Conservation (phyloP, 768 basidiomycete genomes). For the Tubosaeta brunneosetosa region DNA sequence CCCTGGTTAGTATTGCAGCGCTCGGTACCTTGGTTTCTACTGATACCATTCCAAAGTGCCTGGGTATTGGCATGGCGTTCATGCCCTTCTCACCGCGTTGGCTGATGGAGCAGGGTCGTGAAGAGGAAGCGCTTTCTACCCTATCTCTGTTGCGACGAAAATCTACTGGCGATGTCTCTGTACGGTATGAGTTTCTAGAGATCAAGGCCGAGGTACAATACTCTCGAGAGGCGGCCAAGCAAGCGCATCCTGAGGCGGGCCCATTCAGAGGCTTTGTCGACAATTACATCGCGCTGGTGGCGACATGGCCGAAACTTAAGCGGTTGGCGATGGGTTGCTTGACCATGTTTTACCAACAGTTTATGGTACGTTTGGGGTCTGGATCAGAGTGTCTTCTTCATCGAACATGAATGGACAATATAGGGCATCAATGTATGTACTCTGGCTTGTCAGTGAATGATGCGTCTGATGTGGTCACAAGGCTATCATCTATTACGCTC, state of each 20-base stretch:
- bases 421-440: conserved; percentile 27
- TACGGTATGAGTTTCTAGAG: conserved; percentile 37
- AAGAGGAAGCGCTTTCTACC: conserved; percentile 32
- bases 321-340: conserved; percentile 27
- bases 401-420: not conserved
- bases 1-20: conserved; percentile 27
- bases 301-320: conserved; percentile 31
- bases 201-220: conserved; percentile 36
- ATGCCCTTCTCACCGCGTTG: conserved; percentile 43
- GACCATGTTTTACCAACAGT: conserved; percentile 32
- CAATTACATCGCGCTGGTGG: conserved; percentile 22
- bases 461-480: not conserved
- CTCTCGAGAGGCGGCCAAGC: conserved; percentile 18
- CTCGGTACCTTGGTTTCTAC: not conserved
- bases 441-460: not conserved
- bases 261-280: conserved; percentile 14
- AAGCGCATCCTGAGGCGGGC: conserved; percentile 21
- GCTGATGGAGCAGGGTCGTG: conserved; percentile 36
- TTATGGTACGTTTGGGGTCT: conserved; percentile 21
- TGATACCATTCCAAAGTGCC: conserved; percentile 17
- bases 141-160: conserved; percentile 34
- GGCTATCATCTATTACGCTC: conserved; percentile 28
- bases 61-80: conserved; percentile 30
- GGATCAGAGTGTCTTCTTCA: not conserved
- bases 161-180: conserved; percentile 25